Conservation (phyloP, 2,329 filamentous ascomycete species). For the Diaporthe sp. region DNA sequence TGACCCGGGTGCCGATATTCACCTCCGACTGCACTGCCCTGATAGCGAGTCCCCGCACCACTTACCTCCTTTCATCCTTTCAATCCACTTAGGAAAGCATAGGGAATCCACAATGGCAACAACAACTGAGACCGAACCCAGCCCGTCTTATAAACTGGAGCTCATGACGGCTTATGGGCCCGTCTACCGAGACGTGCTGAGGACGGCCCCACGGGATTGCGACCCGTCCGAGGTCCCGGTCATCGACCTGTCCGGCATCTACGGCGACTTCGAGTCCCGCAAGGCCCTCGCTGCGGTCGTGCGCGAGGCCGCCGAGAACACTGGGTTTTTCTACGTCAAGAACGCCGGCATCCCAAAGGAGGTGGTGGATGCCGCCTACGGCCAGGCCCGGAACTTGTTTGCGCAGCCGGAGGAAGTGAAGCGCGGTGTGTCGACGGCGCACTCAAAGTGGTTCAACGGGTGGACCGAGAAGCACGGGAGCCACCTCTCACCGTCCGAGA, state of each 20-base stretch:
- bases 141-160: constrained; percentile 52
- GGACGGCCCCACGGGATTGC: constrained; percentile 51
- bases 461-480: constrained; percentile 41
- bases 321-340: constrained; percentile 59
- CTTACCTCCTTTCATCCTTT: too few relatives aligned
- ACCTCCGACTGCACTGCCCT: neutral
- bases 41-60: too few relatives aligned
- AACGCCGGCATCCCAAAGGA: constrained; percentile 53
- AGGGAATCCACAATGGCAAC: constrained; percentile 24
- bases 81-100: too few relatives aligned
- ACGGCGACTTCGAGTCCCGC: constrained; percentile 48
- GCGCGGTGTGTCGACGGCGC: constrained; percentile 37
- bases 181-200: constrained; percentile 55
- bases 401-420: constrained; percentile 44
- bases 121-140: constrained; percentile 34
- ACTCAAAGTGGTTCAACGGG: constrained; percentile 50
- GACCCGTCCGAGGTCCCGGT: constrained; percentile 56
- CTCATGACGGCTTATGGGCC: constrained; percentile 55
- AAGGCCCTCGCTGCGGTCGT: constrained; percentile 51
- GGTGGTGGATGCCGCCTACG: constrained; percentile 41
- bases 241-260: constrained; percentile 52
- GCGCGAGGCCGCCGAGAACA: constrained; percentile 52
- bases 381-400: constrained; percentile 43
- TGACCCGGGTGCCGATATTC: constrained; percentile 4
- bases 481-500: constrained; percentile 44